Evolutionary conservation across 192 early-diverging fungal species (phyloP).

Genomic region (Coemansia sp.): DNA sequence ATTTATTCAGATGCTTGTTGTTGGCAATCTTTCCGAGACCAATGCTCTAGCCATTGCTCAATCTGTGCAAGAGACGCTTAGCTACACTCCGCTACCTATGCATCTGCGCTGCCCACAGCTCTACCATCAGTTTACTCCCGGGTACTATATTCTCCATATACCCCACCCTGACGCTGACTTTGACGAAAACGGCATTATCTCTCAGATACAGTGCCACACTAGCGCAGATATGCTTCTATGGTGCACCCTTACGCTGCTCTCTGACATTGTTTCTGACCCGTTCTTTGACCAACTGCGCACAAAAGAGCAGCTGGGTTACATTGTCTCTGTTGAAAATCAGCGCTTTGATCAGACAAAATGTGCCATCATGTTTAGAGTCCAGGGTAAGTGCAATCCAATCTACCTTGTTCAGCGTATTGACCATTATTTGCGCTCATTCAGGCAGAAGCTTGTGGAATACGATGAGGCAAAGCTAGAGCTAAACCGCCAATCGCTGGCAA

Average conservation of each 20-base stretch:
- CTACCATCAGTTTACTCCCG: constrained; percentile 20
- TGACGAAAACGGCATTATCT: constrained; percentile 78
- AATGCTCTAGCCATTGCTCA: constrained; percentile 60
- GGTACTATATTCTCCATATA: constrained; percentile 14
- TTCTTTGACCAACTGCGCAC: constrained; percentile 88
- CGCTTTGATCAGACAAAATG: background rate
- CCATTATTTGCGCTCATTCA: constrained; percentile 64
- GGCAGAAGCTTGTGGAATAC: constrained; percentile 46
- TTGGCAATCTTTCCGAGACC: constrained; percentile 71
- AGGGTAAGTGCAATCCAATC: constrained; percentile 75
- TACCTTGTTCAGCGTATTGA: constrained; percentile 78
- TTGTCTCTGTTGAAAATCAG: constrained; percentile 41
- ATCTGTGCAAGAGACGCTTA: constrained; percentile 54
- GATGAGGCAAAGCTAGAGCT: constrained; percentile 56
- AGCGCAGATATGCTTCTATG: constrained; percentile 56
- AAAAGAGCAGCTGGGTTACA: constrained; percentile 77
- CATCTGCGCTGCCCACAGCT: background rate
- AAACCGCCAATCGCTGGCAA: constrained; percentile 59
- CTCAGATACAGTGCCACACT: constrained; percentile 72
- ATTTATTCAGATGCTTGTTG: constrained; percentile 69
- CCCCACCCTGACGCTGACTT: constrained; percentile 61
- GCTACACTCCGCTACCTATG: constrained; percentile 52
- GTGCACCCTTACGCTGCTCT: constrained; percentile 59
- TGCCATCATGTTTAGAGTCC: constrained; percentile 65
- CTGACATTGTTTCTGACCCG: constrained; percentile 71